Percentiles rank a stretch among this genome's conserved stretches.
Evolutionary conservation across 1,284 basidiomycete genomes (phyloP).

Genomic region (Peniophora sp.): DNA sequence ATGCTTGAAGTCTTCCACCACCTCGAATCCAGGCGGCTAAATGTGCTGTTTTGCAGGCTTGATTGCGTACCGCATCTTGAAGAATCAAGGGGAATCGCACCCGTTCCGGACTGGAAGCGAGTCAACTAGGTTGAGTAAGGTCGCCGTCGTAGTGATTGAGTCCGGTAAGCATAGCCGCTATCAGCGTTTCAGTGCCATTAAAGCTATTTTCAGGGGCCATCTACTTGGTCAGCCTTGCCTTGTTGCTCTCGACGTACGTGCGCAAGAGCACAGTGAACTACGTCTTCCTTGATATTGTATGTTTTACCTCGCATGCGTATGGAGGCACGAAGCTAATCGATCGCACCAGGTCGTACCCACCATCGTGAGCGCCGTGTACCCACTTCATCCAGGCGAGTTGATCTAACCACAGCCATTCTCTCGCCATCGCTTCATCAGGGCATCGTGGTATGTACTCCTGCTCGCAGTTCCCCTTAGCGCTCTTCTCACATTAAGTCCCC

Average conservation of each 20-base stretch:
- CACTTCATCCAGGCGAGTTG: too few relatives aligned
- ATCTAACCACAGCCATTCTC: slow-evolving; percentile 1
- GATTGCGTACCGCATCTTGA: slow-evolving; percentile 12
- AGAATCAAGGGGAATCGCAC: too few relatives aligned
- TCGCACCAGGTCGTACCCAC: slow-evolving; percentile 4
- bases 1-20: not conserved
- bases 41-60: slow-evolving; percentile 4
- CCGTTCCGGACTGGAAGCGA: slow-evolving; percentile 7
- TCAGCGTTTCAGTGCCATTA: not conserved
- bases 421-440: not conserved
- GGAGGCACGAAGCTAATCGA: slow-evolving; percentile 3
- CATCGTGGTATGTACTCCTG: not conserved
- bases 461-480: not conserved
- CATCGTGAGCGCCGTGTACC: slow-evolving; percentile 7
- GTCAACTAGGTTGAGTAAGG: slow-evolving; percentile 6
- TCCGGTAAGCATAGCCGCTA: slow-evolving; percentile 7
- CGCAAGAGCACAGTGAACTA: slow-evolving; percentile 6
- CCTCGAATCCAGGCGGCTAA: not conserved
- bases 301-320: not conserved
- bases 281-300: slow-evolving; percentile 11
- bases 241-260: slow-evolving; percentile 4
- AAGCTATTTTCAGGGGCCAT: slow-evolving; percentile 7
- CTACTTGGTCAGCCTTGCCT: slow-evolving; percentile 5
- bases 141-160: slow-evolving; percentile 10
- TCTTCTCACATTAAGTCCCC: not conserved